Conservation (phyloP, 2,329 filamentous ascomycete genomes). For the Raffaelea arxii region DNA sequence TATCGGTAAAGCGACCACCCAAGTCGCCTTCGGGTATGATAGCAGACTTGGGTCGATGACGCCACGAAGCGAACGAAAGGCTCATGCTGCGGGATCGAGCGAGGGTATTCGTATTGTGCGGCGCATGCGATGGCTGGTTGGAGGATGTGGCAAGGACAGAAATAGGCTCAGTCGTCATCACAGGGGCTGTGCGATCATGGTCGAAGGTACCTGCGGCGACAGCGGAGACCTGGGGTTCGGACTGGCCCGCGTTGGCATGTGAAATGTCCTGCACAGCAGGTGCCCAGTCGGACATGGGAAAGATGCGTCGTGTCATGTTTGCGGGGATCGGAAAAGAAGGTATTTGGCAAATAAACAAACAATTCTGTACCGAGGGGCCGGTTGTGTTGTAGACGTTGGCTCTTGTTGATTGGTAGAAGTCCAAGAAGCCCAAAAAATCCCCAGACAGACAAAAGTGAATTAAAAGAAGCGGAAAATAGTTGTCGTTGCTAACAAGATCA, state of each 20-base stretch:
- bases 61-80: conserved; percentile 36
- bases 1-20: conserved; percentile 13
- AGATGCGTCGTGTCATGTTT: conserved; percentile 24
- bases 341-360: neutral
- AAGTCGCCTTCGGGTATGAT: conserved; percentile 25
- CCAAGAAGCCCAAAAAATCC: too few relatives aligned
- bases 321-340: neutral
- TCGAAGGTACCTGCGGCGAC: neutral
- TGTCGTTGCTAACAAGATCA: too few relatives aligned
- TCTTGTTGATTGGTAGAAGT: neutral
- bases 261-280: conserved; percentile 25
- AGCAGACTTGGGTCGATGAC: conserved; percentile 33
- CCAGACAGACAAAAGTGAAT: too few relatives aligned
- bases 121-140: neutral
- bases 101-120: neutral
- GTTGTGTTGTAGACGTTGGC: too few relatives aligned
- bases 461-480: too few relatives aligned
- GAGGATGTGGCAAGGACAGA: neutral
- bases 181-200: conserved; percentile 1
- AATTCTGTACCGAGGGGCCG: too few relatives aligned
- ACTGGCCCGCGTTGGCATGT: neutral
- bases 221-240: neutral
- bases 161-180: too few relatives aligned
- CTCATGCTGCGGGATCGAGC: conserved; percentile 38
- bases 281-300: conserved; percentile 31